Conservation (phyloP, 192 early-diverging fungal species). For the Backusella parvicylindrica region DNA sequence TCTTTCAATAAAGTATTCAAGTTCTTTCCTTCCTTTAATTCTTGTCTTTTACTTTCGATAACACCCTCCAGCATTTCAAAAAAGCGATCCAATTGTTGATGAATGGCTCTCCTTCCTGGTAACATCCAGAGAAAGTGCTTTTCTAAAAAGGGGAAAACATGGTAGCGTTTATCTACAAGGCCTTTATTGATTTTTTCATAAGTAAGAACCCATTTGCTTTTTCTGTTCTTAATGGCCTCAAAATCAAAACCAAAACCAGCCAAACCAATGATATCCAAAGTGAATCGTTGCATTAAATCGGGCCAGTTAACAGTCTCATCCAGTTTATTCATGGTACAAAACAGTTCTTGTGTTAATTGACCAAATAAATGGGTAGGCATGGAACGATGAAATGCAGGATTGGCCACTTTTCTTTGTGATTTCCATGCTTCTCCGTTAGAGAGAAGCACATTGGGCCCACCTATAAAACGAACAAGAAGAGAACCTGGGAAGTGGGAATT, state of each 20-base stretch:
- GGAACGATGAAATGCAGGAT: slow-evolving; percentile 15
- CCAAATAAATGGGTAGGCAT: slow-evolving; percentile 22
- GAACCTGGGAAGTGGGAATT: neutral
- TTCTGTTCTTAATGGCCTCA: slow-evolving; percentile 42
- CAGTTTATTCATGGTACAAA: slow-evolving; percentile 1
- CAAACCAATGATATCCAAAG: slow-evolving; percentile 27
- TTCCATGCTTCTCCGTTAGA: neutral
- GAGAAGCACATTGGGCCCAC: neutral
- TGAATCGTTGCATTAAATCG: slow-evolving; percentile 13
- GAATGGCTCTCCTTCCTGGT: neutral
- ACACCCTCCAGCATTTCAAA: neutral
- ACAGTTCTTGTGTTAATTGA: slow-evolving; percentile 1
- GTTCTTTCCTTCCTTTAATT: neutral
- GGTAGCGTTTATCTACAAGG: slow-evolving; percentile 20
- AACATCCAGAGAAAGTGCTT: neutral
- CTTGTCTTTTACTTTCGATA: slow-evolving; percentile 6
- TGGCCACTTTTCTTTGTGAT: neutral
- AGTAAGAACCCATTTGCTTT: slow-evolving; percentile 37
- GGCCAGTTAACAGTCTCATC: slow-evolving; percentile 3
- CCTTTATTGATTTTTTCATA: slow-evolving; percentile 46
- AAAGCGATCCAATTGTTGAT: slow-evolving; percentile 6
- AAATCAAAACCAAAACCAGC: slow-evolving; percentile 42
- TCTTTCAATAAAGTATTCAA: neutral
- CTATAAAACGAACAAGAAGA: neutral
- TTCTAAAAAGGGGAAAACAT: slow-evolving; percentile 47